These are phyloP conservation scores for Vaccinium darrowii DNA, from an alignment of 148 eudicot species.

Conservation along the genomic window DNA sequence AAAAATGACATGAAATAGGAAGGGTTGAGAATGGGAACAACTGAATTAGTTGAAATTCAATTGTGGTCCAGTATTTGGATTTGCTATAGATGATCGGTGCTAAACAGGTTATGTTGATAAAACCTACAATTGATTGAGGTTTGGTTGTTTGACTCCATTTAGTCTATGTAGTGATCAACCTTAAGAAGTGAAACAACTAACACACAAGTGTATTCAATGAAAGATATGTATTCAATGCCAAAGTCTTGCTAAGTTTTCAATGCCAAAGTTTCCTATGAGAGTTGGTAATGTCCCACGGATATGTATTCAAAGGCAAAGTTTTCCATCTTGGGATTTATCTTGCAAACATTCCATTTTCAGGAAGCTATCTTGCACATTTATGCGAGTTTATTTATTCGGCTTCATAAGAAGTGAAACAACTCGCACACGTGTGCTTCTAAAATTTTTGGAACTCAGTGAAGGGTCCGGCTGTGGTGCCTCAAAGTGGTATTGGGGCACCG, in stretches of 20 bases:
- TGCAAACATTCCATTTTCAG: neutral
- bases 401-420: neutral
- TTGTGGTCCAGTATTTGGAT: neutral
- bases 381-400: neutral
- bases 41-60: neutral
- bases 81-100: neutral
- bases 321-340: neutral
- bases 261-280: neutral
- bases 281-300: neutral
- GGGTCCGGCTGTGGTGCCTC: no score
- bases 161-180: neutral
- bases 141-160: neutral
- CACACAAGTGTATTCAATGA: no score
- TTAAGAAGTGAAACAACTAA: neutral
- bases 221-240: no score
- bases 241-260: no score
- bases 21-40: neutral
- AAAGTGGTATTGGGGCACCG: no score
- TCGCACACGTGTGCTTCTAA: neutral
- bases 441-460: neutral
- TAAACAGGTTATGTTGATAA: no score
- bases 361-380: neutral
- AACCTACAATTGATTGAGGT: neutral
- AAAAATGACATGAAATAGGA: slow-evolving; percentile 1
- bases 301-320: neutral